These are phyloP conservation scores for Candida buenavistaensis DNA, from an alignment of 1,139 yeast genomes.

Conservation along the genomic window DNA sequence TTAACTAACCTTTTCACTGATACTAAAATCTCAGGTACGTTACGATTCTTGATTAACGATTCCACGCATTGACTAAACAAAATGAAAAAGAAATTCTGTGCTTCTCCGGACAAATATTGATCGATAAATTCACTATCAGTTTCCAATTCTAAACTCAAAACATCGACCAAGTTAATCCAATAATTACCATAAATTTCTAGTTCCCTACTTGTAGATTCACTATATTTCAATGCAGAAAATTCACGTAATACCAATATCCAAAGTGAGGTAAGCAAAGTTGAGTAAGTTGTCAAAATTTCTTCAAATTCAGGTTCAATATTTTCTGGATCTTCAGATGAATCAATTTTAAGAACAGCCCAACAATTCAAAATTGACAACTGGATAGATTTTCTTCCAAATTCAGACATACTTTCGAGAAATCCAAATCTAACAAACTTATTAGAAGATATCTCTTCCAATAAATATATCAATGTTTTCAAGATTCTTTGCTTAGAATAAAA, in stretches of 20 bases:
- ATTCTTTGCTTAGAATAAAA: conserved; percentile 61
- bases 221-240: conserved; percentile 66
- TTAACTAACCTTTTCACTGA: conserved; percentile 61
- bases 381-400: conserved; percentile 60
- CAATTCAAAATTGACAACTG: conserved; percentile 75
- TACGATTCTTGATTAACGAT: conserved; percentile 53
- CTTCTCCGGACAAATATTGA: conserved; percentile 51
- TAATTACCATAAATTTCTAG: conserved; percentile 58
- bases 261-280: conserved; percentile 61
- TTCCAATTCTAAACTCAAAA: conserved; percentile 66
- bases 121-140: conserved; percentile 45
- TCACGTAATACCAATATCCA: conserved; percentile 82
- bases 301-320: conserved; percentile 35
- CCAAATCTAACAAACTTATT: conserved; percentile 44
- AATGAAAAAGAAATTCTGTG: conserved; percentile 75
- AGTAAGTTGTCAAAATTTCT: conserved; percentile 57
- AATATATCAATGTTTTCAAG: conserved; percentile 61
- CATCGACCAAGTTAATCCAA: conserved; percentile 82
- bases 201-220: conserved; percentile 48
- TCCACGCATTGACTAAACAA: conserved; percentile 85
- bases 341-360: conserved; percentile 81
- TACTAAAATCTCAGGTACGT: conserved; percentile 44
- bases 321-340: conserved; percentile 34
- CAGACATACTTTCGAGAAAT: conserved; percentile 45
- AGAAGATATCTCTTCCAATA: conserved; percentile 63